Evolutionary conservation across 2,329 filamentous ascomycete genomes (phyloP), one percentile per base, ranked within the genome.

Genomic region (Parastagonospora nodorum): DNA sequence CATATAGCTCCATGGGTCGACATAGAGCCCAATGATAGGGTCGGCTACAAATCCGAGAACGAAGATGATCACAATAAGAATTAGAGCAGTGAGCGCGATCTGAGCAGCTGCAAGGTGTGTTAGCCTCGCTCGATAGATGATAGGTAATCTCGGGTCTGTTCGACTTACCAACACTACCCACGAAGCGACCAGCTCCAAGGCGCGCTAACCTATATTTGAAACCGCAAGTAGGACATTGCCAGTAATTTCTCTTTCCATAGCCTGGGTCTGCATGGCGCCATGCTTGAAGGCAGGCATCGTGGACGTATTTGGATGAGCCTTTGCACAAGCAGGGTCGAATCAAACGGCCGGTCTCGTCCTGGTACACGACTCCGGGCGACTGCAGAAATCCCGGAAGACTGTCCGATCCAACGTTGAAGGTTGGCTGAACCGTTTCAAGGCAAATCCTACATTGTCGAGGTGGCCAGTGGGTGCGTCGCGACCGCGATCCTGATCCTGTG

Each of bases 261-360:
- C 81, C 66, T 0, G 89, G 88, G 67, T 91, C 85, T 37, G 89
- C 83, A 56, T 87, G 82, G 61, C 94, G 85, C 91, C 92, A 97
- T 9, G 84, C 81, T 65, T 89, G 85, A 42, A 99, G 80, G 68
- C 94, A 99, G 28, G 86, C 88, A 74, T 97, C 91, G 73, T 99
- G 94, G 19, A 97, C 92, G 74, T 96, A 97, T 76, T 90, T 90
- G 63, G 93, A 90, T 33, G 89, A 90, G 45, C 94, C 94, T 77
- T 90, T 95, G 82, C 94, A 99, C 75, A 88, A 86, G 80, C 94
- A 99, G 31, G 94, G 94, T 46, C 89, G 88, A 63, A 97, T 83
- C 27, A 99, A 79, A 43, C 91, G 87, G 28, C 88, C 82, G 57
- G 87, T 89, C 54, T 89, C 84, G 19, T 90, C 92, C 44, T 87